Evolutionary conservation across 768 basidiomycete genomes (phyloP), one percentile per base, ranked within the genome.

Genomic region (Coprinopsis cinerea): DNA sequence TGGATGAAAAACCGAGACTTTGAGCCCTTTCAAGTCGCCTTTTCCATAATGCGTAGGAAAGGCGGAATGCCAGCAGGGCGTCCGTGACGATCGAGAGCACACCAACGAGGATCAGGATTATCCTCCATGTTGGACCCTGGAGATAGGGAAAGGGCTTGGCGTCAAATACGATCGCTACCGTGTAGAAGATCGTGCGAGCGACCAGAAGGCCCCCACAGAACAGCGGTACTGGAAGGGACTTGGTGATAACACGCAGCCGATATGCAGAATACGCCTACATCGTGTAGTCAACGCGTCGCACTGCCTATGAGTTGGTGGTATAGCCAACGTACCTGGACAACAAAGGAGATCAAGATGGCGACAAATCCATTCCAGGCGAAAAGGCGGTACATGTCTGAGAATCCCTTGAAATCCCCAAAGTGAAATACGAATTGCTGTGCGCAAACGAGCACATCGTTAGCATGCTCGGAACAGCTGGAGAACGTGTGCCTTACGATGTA

Each of bases 271-370:
- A 26, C 10, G 10, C 18, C 20, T 26, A 25, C 20, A 5, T 9
- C 18, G 17, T 7, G 4, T 26, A 13, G 9, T 11, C 25, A 11
- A 10, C 5, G 18, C 5, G 10, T 23, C 4, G 5, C 5, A 43
- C 18, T 43, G 6, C 9, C 9, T 11, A 40, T 40, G 11, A 5
- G 20, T 11, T 34, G 4, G 32, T 11, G 13, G 20, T 15, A 15
- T 23, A 17, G 18, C 24, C 30, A 17, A 25, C 39, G 3, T 36
- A 54, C 56, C 51, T 57, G 56, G 6, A 47, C 47, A 6, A 39
- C 9, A 18, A 51, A 48, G n/a, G 51, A 47, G 2, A 57, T 54
- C 11, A 32, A 22, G n/a, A 52, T 45, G 9, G 56, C 48, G 9
- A 52, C 20, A 23, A 57, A 9, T 1, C 51, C 56, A 3, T 43